Evolutionary conservation across 148 eudicot species (phyloP).

Genomic region (Silene conica): DNA sequence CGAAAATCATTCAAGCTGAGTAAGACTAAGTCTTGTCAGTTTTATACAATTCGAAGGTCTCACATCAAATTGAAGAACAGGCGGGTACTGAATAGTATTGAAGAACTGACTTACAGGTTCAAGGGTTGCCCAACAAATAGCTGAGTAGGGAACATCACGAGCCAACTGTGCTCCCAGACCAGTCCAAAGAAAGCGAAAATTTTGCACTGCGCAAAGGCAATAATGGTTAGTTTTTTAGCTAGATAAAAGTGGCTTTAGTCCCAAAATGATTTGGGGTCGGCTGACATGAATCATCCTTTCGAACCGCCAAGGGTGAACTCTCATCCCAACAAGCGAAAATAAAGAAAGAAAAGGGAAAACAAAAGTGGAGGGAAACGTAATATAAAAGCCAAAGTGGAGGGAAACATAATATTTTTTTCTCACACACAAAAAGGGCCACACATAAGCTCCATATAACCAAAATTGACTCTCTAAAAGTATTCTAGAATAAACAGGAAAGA

Average conservation of each 20-base stretch:
- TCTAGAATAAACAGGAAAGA: not conserved
- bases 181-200: conserved; percentile 75
- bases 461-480: not conserved
- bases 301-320: too few relatives aligned
- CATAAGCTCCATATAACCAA: conserved; percentile 1
- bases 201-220: conserved; percentile 50
- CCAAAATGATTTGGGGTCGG: too few relatives aligned
- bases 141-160: conserved; percentile 97
- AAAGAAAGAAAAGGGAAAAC: too few relatives aligned
- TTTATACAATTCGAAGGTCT: too few relatives aligned
- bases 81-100: not conserved
- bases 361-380: too few relatives aligned
- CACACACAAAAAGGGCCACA: too few relatives aligned
- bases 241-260: not conserved
- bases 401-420: too few relatives aligned
- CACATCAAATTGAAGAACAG: not conserved
- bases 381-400: too few relatives aligned
- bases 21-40: too few relatives aligned
- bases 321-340: too few relatives aligned
- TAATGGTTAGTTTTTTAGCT: not conserved
- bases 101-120: conserved; percentile 59
- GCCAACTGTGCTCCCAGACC: conserved; percentile 99
- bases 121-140: conserved; percentile 91
- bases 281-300: too few relatives aligned
- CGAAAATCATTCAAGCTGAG: too few relatives aligned